Evolutionary conservation across 257 asterid genomes (phyloP), one percentile per base, ranked within the genome.

Genomic region (Phtheirospermum japonicum): DNA sequence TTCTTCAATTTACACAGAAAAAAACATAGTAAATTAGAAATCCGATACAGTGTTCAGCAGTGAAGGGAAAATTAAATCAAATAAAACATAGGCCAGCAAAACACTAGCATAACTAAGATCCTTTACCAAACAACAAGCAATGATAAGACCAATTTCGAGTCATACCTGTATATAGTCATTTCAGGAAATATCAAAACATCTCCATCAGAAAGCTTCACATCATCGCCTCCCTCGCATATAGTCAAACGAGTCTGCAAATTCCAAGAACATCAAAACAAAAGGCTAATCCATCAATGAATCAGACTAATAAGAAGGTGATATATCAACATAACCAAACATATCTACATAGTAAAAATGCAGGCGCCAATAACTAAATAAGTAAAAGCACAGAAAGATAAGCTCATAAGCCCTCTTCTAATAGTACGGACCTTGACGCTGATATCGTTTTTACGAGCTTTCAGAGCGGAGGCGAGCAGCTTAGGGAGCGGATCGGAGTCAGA

Each of bases 171-270:
- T 61, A 82, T 65, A 61, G 65, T 71, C 97, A 82, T 90, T 40
- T 93, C 95, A n/a, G 99, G 99, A 73, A 90, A 93, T 71, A 87
- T 30, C 68, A 93, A 58, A 72, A 85, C 86, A 78, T 90, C 99
- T 59, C 96, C 97, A 73, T 93, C 95, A 2, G 82, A 73, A 74
- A 90, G 62, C 48, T 69, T 80, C 75, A 75, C 57, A 52, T 71
- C 96, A 60, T 75, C 80, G 18, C 69, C 73, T 59, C 82, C 90
- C 76, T 85, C 97, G 57, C 92, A 83, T 13, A 93, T 72, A 9
- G 97, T 93, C 85, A 90, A 66, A 5, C 90, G 94, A 71, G 95
- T 76, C 99, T 93, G 68, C 73, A 65, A 63, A 67, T 76, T 53
- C 64, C 30, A 57, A 73, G 73, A 58, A 26, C 80, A 66, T 48